Percentiles rank a stretch among this genome's conserved stretches.
phyloP scores from a whole-genome alignment of 306 rosid species.

The Sicyos baderoa region DNA sequence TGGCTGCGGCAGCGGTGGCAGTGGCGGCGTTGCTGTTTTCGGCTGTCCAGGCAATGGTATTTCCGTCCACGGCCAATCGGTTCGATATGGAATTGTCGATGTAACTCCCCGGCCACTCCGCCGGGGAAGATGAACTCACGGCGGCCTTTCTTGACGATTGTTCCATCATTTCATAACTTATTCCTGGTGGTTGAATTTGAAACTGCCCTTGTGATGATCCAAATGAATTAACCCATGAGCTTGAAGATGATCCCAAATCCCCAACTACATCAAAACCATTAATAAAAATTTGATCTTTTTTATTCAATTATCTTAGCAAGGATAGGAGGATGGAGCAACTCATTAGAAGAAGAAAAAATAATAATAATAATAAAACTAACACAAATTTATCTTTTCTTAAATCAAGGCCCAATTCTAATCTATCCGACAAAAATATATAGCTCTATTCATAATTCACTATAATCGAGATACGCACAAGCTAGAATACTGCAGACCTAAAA shows the following conservation, averaged over 20 bases:
- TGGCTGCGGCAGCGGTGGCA: background rate
- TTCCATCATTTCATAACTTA: background rate
- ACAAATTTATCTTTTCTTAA: background rate
- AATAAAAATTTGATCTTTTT: background rate
- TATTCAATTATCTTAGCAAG: background rate
- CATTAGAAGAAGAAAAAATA: background rate
- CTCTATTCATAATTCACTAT: background rate
- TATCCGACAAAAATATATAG: background rate
- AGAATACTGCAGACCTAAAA: too few relatives aligned
- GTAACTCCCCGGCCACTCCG: background rate
- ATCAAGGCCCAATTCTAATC: background rate
- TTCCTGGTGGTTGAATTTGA: conserved; percentile 3
- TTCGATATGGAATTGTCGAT: conserved; percentile 10
- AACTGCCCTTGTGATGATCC: conserved; percentile 9
- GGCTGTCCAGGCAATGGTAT: background rate
- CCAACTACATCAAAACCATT: conserved; percentile 3
- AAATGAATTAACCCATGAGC: conserved; percentile 13
- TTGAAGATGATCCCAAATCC: conserved; percentile 4
- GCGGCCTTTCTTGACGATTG: background rate
- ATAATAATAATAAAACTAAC: background rate
- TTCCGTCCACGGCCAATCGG: background rate
- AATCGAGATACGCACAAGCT: too few relatives aligned
- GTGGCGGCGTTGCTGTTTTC: too few relatives aligned
- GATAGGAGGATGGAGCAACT: background rate
- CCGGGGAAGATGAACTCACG: background rate